These are phyloP conservation scores for Prunus mira DNA, from an alignment of 306 rosid genomes.

Conservation along the genomic window DNA sequence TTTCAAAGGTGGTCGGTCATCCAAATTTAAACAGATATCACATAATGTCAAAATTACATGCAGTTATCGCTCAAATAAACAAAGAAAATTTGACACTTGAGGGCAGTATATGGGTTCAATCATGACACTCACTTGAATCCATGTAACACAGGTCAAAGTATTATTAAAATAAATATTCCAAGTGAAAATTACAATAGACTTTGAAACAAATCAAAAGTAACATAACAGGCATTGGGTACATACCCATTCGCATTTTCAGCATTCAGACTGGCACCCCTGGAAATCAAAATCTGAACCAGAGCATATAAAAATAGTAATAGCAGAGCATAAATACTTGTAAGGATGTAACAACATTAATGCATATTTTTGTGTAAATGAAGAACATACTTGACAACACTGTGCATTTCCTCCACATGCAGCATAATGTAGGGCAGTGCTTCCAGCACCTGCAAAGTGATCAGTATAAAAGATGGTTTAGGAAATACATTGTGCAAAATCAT, in stretches of 20 bases:
- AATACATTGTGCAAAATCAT: background rate
- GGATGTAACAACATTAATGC: conserved; percentile 1
- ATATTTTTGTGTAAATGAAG: conserved; percentile 7
- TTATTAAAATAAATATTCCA: too few relatives aligned
- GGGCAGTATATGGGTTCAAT: background rate
- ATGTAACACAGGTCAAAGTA: background rate
- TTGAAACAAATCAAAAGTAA: conserved; percentile 18
- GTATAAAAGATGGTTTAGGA: background rate
- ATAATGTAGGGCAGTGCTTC: conserved; percentile 94
- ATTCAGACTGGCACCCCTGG: conserved; percentile 72
- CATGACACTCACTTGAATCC: background rate
- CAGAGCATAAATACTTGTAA: conserved; percentile 23
- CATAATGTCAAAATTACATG: background rate
- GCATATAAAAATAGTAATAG: conserved; percentile 17
- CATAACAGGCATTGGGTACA: conserved; percentile 21
- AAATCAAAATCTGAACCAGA: conserved; percentile 71
- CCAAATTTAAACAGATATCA: background rate
- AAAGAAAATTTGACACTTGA: background rate
- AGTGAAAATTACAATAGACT: conserved; percentile 6
- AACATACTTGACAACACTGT: conserved; percentile 83
- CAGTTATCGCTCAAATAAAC: background rate
- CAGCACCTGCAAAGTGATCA: conserved; percentile 62
- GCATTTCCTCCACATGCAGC: conserved; percentile 98
- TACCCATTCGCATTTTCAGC: conserved; percentile 90
- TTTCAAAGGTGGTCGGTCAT: background rate